Evolutionary conservation across 768 basidiomycete genomes (phyloP).

Genomic region (Postia placenta): DNA sequence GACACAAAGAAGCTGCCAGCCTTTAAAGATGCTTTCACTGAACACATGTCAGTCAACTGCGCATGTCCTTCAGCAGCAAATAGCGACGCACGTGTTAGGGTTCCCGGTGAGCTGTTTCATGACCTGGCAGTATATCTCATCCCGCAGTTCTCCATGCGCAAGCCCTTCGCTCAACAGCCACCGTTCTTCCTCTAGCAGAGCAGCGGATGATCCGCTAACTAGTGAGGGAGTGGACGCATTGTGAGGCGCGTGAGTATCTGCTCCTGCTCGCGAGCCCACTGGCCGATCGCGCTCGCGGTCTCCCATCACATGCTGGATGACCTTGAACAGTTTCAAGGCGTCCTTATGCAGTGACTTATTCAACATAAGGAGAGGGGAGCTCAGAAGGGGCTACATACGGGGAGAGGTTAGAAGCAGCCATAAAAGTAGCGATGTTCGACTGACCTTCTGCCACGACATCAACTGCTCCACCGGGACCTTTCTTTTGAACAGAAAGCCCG

Average conservation of each 20-base stretch:
- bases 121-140: constrained; percentile 90
- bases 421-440: constrained; percentile 1
- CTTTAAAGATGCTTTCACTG: constrained; percentile 83
- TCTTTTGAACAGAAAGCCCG: constrained; percentile 80
- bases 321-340: constrained; percentile 81
- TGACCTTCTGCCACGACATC: constrained; percentile 88
- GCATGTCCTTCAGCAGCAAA: background rate
- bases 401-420: background rate
- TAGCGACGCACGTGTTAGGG: constrained; percentile 58
- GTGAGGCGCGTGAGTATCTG: constrained; percentile 5
- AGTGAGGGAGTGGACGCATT: constrained; percentile 43
- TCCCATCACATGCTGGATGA: constrained; percentile 90
- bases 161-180: constrained; percentile 83
- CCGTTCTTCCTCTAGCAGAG: constrained; percentile 75
- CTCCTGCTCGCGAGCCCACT: constrained; percentile 26
- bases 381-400: constrained; percentile 46
- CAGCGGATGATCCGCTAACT: constrained; percentile 22
- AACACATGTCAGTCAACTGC: constrained; percentile 1
- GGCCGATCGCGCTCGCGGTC: constrained; percentile 74
- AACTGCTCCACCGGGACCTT: constrained; percentile 78
- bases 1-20: constrained; percentile 91
- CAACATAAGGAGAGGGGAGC: constrained; percentile 68
- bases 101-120: constrained; percentile 90
- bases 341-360: constrained; percentile 64
- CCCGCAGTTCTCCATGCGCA: constrained; percentile 74